These are phyloP conservation scores for Penicillium polonicum DNA, from an alignment of 2,329 filamentous ascomycete genomes.

Conservation along the genomic window DNA sequence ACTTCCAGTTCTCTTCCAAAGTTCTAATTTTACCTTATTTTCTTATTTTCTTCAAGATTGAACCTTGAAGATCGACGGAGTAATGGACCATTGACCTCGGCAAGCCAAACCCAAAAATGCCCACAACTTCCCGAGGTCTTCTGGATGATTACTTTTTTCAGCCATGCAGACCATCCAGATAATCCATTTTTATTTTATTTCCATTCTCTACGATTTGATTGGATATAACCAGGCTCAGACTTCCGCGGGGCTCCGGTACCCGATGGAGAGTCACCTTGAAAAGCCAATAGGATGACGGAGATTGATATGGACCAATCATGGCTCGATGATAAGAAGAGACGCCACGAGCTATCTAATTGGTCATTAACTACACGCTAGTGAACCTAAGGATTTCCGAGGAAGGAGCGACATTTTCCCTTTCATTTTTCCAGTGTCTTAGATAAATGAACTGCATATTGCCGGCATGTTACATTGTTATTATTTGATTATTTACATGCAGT, in stretches of 20 bases:
- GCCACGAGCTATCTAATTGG: conserved; percentile 21
- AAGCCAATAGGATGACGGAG: not conserved
- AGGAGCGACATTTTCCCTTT: not conserved
- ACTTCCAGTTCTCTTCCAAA: not conserved
- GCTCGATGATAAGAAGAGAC: conserved; percentile 18
- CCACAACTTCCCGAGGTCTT: not conserved
- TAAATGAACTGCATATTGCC: not conserved
- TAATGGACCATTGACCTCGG: not conserved
- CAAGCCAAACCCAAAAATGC: not conserved
- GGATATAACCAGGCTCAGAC: not conserved
- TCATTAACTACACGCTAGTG: conserved; percentile 6
- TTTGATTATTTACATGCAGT: not conserved
- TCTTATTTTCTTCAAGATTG: not conserved
- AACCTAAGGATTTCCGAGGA: conserved; percentile 10
- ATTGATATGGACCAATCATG: conserved; percentile 12
- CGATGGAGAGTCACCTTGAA: not conserved
- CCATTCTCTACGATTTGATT: not conserved
- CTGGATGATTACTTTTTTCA: conserved; percentile 4
- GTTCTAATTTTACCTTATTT: not conserved
- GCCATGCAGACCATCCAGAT: not conserved
- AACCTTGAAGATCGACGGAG: not conserved
- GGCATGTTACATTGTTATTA: not conserved
- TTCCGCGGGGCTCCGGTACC: conserved; percentile 1
- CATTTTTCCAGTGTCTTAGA: not conserved
- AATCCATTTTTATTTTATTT: not conserved